Conservation (phyloP, 176 grass and related monocot species). For the Cenchrus purpureus region DNA sequence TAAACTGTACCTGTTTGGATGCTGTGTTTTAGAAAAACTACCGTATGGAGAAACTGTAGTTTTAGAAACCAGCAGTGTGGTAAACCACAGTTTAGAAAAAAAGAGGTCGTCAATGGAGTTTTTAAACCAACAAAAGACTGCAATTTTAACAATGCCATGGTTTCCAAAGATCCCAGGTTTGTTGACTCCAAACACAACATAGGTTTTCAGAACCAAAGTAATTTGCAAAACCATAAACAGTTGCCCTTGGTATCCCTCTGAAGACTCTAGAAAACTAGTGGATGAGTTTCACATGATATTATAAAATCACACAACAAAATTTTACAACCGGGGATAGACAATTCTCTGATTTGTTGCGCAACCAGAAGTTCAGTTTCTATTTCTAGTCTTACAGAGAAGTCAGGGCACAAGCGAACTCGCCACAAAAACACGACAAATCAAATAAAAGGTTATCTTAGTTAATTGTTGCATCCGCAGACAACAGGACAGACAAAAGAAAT, state of each 20-base stretch:
- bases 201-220: neutral
- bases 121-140: neutral
- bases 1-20: neutral
- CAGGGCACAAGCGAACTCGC: neutral
- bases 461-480: neutral
- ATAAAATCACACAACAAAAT: neutral
- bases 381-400: slow-evolving; percentile 12
- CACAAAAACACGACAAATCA: neutral
- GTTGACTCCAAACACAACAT: neutral
- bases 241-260: neutral
- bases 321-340: neutral
- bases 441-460: neutral
- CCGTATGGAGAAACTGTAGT: neutral
- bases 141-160: neutral
- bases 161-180: neutral
- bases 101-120: neutral
- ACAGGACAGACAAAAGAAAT: slow-evolving; percentile 14
- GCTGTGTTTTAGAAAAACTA: neutral
- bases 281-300: neutral
- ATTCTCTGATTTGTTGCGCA: slow-evolving; percentile 3
- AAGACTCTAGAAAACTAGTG: slow-evolving; percentile 5
- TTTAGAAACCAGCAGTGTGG: neutral
- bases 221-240: neutral
- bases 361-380: slow-evolving; percentile 1
- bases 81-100: neutral